Percentiles rank a stretch among this genome's conserved stretches.
Evolutionary conservation across 73 alveolate genomes (phyloP).

Genomic region (Tetrahymena thermophila): DNA sequence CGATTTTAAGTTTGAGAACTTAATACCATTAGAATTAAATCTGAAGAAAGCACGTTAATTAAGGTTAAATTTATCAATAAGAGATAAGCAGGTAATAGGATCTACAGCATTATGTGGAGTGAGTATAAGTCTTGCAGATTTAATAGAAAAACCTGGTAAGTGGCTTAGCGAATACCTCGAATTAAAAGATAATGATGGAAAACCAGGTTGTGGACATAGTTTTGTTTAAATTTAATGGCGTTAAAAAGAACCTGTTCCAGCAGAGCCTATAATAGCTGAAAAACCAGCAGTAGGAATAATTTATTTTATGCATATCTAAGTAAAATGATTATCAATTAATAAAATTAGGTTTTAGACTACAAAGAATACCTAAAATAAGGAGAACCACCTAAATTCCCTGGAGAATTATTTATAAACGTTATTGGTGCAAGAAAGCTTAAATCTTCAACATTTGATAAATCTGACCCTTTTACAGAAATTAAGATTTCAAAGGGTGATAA

Average conservation of each 20-base stretch:
- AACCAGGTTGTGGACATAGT: neutral
- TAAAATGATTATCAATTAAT: neutral
- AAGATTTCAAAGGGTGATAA: conserved; percentile 16
- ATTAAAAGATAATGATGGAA: conserved; percentile 28
- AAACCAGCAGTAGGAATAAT: neutral
- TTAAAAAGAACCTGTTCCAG: neutral
- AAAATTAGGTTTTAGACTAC: neutral
- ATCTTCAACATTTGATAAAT: neutral
- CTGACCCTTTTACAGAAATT: conserved; percentile 32
- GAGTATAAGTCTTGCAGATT: neutral
- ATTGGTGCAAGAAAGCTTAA: conserved; percentile 8
- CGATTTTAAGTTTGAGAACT: conserved; percentile 5
- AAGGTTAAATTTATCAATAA: neutral
- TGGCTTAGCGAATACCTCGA: conserved; percentile 23
- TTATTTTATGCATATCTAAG: neutral
- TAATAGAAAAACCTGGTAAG: neutral
- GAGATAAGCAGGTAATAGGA: neutral
- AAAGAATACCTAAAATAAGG: neutral
- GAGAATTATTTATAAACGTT: neutral
- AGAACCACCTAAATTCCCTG: conserved; percentile 13
- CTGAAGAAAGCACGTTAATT: neutral
- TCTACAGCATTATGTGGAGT: conserved; percentile 4
- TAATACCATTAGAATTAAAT: neutral
- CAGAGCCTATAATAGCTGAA: neutral
- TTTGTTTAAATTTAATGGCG: conserved; percentile 4